Percentiles rank a stretch among this genome's conserved stretches.
Conservation (phyloP, 1,139 yeast genomes). For the Debaryomycetaceae sp. region DNA sequence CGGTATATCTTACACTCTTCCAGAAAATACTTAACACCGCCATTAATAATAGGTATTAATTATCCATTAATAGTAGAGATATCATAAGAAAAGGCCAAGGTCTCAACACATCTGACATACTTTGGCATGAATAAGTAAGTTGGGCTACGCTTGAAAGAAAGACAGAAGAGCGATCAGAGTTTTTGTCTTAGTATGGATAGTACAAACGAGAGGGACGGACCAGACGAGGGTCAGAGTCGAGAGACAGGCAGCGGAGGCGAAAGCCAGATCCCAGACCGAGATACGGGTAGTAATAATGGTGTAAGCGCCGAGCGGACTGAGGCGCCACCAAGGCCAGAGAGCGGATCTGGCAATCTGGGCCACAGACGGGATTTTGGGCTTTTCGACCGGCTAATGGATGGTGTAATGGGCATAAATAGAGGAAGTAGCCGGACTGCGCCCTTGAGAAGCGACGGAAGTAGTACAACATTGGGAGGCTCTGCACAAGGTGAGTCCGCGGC, state of each 20-base stretch:
- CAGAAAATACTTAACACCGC: background rate
- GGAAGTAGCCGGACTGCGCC: background rate
- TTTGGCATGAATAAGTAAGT: background rate
- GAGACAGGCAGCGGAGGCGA: background rate
- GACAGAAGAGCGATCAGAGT: background rate
- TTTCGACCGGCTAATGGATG: constrained; percentile 11
- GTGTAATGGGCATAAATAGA: constrained; percentile 7
- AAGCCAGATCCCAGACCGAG: background rate
- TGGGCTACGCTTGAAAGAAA: background rate
- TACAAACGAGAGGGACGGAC: background rate
- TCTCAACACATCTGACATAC: too few species aligned
- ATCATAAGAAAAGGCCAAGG: background rate
- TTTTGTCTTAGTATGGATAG: background rate
- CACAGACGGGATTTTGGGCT: constrained; percentile 6
- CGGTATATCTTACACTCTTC: background rate
- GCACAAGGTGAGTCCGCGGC: background rate
- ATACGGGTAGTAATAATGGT: background rate
- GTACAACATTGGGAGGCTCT: background rate
- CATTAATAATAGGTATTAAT: background rate
- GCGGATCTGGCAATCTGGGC: background rate
- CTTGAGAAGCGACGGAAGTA: background rate
- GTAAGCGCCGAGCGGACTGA: background rate
- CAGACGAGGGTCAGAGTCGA: background rate
- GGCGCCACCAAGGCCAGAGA: background rate
- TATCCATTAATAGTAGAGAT: too few species aligned